These are phyloP conservation scores for Ceratorhiza oryzae-sativae DNA, from an alignment of 1,284 basidiomycete species.

Conservation along the genomic window DNA sequence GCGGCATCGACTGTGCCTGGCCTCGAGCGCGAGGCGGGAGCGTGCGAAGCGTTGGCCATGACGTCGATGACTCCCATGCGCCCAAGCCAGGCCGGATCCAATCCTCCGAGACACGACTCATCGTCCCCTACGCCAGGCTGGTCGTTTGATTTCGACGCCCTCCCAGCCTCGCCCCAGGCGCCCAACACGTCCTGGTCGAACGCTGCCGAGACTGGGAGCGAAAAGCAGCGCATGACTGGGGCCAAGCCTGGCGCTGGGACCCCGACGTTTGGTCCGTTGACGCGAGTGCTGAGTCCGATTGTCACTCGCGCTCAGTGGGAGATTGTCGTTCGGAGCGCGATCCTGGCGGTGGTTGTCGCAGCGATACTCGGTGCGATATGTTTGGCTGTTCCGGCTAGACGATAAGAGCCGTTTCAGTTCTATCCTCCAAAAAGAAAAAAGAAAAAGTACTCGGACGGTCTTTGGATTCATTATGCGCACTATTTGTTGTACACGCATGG, in stretches of 20 bases:
- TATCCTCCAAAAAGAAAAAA: too few relatives aligned
- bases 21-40: not conserved
- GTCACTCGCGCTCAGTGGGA: conserved; percentile 81
- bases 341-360: conserved; percentile 50
- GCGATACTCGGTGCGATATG: conserved; percentile 38
- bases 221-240: not conserved
- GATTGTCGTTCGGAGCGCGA: conserved; percentile 58
- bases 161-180: conserved; percentile 6
- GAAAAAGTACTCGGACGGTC: not conserved
- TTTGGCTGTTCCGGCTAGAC: conserved; percentile 35
- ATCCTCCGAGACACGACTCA: conserved; percentile 4
- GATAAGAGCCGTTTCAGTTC: too few relatives aligned
- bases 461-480: not conserved
- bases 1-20: conserved; percentile 1
- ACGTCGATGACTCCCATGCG: not conserved
- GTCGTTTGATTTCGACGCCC: conserved; percentile 39
- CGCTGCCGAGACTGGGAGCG: not conserved
- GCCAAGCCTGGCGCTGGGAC: not conserved
- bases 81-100: not conserved
- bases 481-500: not conserved
- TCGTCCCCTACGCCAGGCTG: conserved; percentile 45
- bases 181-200: not conserved
- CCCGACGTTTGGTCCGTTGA: conserved; percentile 69
- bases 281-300: conserved; percentile 69
- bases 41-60: not conserved